Percentiles rank a stretch among this genome's conserved stretches.
phyloP scores from a whole-genome alignment of 345 rosid species.

The Garcia nutans region DNA sequence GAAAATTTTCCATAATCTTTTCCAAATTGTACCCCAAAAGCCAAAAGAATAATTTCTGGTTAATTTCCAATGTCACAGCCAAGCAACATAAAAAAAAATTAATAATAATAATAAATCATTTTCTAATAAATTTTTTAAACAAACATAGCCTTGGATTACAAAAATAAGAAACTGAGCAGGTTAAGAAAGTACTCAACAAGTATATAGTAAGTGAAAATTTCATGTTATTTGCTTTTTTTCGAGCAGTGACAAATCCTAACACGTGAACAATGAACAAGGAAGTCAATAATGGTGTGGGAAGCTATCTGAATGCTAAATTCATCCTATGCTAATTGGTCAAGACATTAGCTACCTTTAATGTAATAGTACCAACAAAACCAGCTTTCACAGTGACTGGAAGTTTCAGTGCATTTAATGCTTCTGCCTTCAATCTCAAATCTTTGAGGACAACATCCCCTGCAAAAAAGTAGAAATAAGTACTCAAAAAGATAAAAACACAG shows the following conservation, averaged over 20 bases:
- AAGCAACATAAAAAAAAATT: too few relatives aligned
- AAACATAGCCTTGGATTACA: too few relatives aligned
- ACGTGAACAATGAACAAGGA: neutral
- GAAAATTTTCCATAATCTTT: too few relatives aligned
- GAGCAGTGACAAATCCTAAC: neutral
- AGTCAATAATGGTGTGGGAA: neutral
- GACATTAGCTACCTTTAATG: slow-evolving; percentile 63
- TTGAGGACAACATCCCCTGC: slow-evolving; percentile 96
- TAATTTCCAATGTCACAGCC: too few relatives aligned
- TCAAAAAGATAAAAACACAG: slow-evolving; percentile 2
- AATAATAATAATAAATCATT: too few relatives aligned
- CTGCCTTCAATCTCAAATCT: slow-evolving; percentile 90
- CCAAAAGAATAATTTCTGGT: too few relatives aligned
- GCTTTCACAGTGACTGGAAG: slow-evolving; percentile 97
- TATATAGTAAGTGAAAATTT: too few relatives aligned
- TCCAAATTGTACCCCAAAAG: too few relatives aligned
- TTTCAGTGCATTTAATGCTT: slow-evolving; percentile 84
- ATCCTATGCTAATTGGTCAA: neutral
- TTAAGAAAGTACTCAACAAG: too few relatives aligned
- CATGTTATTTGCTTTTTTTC: neutral
- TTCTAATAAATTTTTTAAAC: too few relatives aligned
- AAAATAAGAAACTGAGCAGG: too few relatives aligned
- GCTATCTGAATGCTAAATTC: slow-evolving; percentile 5
- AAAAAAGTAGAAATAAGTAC: slow-evolving; percentile 16
- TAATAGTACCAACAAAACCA: slow-evolving; percentile 92